Percentiles rank a stretch among this genome's conserved stretches.
These are phyloP conservation scores for Ustilago nuda DNA, from an alignment of 1,284 basidiomycete genomes.

Conservation along the genomic window DNA sequence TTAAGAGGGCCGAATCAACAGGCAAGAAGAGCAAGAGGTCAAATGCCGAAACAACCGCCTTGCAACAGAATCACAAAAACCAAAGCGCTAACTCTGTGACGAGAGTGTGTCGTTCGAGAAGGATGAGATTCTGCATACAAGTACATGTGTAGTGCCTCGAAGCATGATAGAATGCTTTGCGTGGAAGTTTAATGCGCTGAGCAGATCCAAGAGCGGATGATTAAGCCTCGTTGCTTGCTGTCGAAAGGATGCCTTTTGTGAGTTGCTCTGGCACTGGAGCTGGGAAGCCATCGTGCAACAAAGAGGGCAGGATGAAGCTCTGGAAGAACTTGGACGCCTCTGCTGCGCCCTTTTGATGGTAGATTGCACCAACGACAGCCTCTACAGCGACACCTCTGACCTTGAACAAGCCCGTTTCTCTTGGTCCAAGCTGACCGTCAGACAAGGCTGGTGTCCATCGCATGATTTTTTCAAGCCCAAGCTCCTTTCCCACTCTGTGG, in stretches of 20 bases:
- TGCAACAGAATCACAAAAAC: neutral
- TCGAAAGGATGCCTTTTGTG: constrained; percentile 15
- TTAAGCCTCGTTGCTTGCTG: constrained; percentile 12
- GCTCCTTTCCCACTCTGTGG: constrained; percentile 54
- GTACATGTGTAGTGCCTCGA: constrained; percentile 39
- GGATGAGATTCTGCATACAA: constrained; percentile 23
- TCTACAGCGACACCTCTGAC: constrained; percentile 67
- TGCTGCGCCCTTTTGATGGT: constrained; percentile 54
- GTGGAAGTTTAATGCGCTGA: neutral
- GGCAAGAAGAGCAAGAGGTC: neutral
- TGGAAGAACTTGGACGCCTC: constrained; percentile 41
- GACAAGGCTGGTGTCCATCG: constrained; percentile 65
- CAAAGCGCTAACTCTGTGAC: neutral
- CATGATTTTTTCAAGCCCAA: constrained; percentile 67
- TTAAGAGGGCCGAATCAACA: neutral
- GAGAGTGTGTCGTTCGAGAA: constrained; percentile 1
- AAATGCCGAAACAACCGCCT: neutral
- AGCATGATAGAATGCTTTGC: constrained; percentile 11
- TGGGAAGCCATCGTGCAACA: constrained; percentile 42
- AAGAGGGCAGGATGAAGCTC: constrained; percentile 23
- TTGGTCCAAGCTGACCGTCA: constrained; percentile 51
- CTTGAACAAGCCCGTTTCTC: constrained; percentile 66
- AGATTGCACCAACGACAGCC: constrained; percentile 68
- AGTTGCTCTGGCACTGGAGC: constrained; percentile 31
- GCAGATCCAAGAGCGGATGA: neutral